Evolutionary conservation across 164 flowering plant genomes (phyloP).

Genomic region (Tinospora cordifolia): DNA sequence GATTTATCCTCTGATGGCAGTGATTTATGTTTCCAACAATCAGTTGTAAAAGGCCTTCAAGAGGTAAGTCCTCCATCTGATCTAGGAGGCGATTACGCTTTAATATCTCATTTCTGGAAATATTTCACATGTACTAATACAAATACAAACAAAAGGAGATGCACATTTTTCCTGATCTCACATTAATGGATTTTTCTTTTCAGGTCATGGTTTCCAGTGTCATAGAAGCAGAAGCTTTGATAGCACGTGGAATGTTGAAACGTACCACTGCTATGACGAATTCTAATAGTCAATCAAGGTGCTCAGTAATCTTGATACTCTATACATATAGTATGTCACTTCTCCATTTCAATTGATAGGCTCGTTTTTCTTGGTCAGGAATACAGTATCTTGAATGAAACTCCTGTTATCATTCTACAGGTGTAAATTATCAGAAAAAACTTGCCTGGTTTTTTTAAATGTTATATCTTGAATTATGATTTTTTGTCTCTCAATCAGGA

Average conservation of each 20-base stretch:
- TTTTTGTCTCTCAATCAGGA: background rate
- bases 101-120: background rate
- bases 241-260: conserved; percentile 55
- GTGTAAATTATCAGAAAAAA: too few species aligned
- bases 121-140: too few species aligned
- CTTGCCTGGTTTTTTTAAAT: too few species aligned
- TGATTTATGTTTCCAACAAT: conserved; percentile 48
- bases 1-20: conserved; percentile 54
- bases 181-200: conserved; percentile 4
- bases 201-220: conserved; percentile 44
- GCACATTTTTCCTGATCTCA: background rate
- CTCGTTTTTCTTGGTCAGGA: background rate
- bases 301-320: background rate
- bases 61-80: conserved; percentile 41
- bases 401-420: background rate
- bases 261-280: conserved; percentile 79
- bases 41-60: conserved; percentile 55
- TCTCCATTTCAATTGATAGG: background rate
- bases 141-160: too few species aligned
- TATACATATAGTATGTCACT: background rate
- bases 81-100: background rate
- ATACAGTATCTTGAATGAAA: background rate
- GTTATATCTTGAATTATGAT: background rate
- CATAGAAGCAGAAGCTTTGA: conserved; percentile 53
- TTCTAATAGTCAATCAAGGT: conserved; percentile 83